A percentile compares a stretch with the other conserved stretches of the same genome.
phyloP scores from a whole-genome alignment of 129 eudicot genomes.

The Rutidosis leptorrhynchoides region DNA sequence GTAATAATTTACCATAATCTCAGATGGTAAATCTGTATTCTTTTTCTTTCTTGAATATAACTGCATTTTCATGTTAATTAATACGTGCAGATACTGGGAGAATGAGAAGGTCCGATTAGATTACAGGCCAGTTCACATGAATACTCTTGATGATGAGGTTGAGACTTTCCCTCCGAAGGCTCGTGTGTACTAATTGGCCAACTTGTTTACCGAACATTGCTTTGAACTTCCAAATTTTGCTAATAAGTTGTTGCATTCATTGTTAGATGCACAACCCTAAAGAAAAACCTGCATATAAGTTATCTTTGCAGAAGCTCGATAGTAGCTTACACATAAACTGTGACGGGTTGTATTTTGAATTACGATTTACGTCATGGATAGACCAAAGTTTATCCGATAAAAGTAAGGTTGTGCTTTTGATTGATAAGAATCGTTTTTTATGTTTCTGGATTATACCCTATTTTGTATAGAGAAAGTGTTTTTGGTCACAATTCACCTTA shows the following conservation, averaged over 20 bases:
- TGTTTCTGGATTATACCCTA: background rate
- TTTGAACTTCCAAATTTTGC: slow-evolving; percentile 31
- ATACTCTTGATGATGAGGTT: slow-evolving; percentile 90
- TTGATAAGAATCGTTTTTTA: background rate
- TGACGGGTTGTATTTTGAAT: slow-evolving; percentile 13
- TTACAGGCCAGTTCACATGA: slow-evolving; percentile 94
- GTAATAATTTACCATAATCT: background rate
- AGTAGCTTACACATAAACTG: slow-evolving; percentile 26
- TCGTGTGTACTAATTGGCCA: slow-evolving; percentile 57
- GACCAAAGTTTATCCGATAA: background rate
- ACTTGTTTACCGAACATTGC: slow-evolving; percentile 19
- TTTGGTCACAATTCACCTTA: background rate
- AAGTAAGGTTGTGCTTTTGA: slow-evolving; percentile 17
- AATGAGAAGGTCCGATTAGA: slow-evolving; percentile 80
- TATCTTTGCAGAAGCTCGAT: slow-evolving; percentile 20
- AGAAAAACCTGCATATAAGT: slow-evolving; percentile 25
- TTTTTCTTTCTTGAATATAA: slow-evolving; percentile 13
- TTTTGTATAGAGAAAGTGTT: background rate
- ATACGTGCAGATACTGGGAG: slow-evolving; percentile 81
- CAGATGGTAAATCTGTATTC: background rate
- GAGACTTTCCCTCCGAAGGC: slow-evolving; percentile 96
- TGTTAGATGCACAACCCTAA: slow-evolving; percentile 34
- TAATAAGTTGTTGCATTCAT: slow-evolving; percentile 42
- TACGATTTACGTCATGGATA: background rate
- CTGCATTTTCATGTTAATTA: background rate